Percentiles rank a stretch among this genome's conserved stretches.
Conservation (phyloP, 768 basidiomycete species). For the Bullera alba region DNA sequence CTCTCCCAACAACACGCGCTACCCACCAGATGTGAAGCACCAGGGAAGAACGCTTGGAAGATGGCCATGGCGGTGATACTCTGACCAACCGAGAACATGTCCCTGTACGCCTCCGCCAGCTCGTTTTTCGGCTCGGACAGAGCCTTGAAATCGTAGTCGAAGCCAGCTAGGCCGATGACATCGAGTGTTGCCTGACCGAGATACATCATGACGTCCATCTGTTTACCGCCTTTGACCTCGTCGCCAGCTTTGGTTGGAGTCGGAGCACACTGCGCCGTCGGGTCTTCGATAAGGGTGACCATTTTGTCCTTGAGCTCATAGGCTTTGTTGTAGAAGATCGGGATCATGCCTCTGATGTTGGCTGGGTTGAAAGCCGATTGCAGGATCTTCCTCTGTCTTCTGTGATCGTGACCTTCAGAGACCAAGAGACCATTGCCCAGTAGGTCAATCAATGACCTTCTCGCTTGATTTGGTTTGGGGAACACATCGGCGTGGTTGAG, state of each 20-base stretch:
- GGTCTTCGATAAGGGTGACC: constrained; percentile 18
- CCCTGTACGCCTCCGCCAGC: constrained; percentile 63
- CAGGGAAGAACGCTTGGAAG: constrained; percentile 48
- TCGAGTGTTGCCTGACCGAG: constrained; percentile 65
- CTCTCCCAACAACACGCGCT: background rate
- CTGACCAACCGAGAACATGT: constrained; percentile 25
- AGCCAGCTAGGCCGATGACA: constrained; percentile 70
- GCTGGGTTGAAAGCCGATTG: constrained; percentile 45
- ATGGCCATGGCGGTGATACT: constrained; percentile 15
- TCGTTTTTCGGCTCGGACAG: constrained; percentile 78
- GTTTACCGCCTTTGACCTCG: constrained; percentile 13
- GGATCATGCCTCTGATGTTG: constrained; percentile 54
- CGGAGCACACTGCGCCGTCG: background rate
- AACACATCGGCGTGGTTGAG: constrained; percentile 58
- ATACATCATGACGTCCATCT: constrained; percentile 56
- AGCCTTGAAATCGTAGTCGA: constrained; percentile 71
- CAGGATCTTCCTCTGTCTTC: constrained; percentile 60
- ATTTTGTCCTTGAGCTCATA: constrained; percentile 47
- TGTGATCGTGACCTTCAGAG: constrained; percentile 58
- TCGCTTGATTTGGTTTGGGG: constrained; percentile 76
- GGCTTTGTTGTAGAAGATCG: constrained; percentile 59
- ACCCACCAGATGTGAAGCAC: no score
- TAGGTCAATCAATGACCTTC: constrained; percentile 63
- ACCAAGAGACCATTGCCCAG: constrained; percentile 59
- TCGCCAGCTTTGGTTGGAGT: constrained; percentile 11